Base-by-base conservation (phyloP, 495 filamentous ascomycete species). In the Tetracladium marchalianum region DNA sequence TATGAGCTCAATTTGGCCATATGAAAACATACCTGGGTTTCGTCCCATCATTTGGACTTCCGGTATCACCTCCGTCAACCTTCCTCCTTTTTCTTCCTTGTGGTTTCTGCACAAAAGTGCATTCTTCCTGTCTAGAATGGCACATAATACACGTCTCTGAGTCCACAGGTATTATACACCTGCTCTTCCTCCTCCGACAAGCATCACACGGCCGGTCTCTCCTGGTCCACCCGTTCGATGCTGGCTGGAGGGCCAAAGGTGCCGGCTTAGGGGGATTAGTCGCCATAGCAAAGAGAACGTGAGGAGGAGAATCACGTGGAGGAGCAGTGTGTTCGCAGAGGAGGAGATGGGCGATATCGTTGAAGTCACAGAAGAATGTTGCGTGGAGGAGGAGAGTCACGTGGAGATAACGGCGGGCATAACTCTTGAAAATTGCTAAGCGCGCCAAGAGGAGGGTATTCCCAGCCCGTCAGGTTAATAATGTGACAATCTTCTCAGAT, bases 101-200 rank as follows among this genome's bases (percentile, higher is more conserved):
- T 13, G 78, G 71, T 46, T 85, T 85, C 39, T 76, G 73, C 27
- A 71, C 65, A 61, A 81, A 71, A 9, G 79, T 81, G 57, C 80
- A 84, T 38, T 76, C 71, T 53, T 73, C 69, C 36, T 73, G 73
- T 50, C 69, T 71, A 55, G 71, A 70, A 61, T 79, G 73, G 57
- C 80, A 84, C 38, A 78, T 71, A 39, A 80, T 66, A 61, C 80
- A 84, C 56, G 65, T 69, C 19, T 75, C 71, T 12, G 76, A 68
- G 35, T 78, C 78, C 24, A 78, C 75, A 56, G 87, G 85, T 66
- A 94, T 85, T 41, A 94, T 87, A 69, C 92, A 98, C 54, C 89
- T 82, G 57, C 81, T 85, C 63, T 90, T 88, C 56, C 88, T 72
- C 62, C 78, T 77, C 43, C 87, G 72, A 66, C 92, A 98, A 35